phyloP scores from a whole-genome alignment of 1,284 basidiomycete genomes.

The Ceratobasidium sp. region DNA sequence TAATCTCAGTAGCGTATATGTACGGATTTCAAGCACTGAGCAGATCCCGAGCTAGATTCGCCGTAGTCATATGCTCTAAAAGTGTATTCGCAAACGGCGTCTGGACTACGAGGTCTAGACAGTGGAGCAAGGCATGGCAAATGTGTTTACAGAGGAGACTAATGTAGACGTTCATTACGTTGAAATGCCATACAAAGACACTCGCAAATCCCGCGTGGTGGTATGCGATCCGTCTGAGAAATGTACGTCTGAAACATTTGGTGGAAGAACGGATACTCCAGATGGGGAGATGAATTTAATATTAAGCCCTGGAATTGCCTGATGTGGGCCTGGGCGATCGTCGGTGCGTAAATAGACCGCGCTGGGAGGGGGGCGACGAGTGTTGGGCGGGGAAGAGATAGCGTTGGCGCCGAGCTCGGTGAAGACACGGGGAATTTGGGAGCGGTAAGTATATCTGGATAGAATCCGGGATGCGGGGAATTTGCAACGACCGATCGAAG shows the following conservation, averaged over 20 bases:
- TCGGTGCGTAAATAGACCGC: neutral
- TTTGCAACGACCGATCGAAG: neutral
- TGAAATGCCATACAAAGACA: constrained; percentile 3
- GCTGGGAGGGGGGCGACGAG: neutral
- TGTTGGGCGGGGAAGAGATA: neutral
- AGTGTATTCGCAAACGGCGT: no score
- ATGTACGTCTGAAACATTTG: constrained; percentile 28
- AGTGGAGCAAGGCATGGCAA: neutral
- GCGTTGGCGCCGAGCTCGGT: no score
- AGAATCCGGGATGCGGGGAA: neutral
- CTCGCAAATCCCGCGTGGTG: neutral
- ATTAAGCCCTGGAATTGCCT: neutral
- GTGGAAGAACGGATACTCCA: constrained; percentile 26
- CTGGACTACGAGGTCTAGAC: neutral
- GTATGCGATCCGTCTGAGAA: constrained; percentile 31
- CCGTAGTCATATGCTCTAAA: neutral
- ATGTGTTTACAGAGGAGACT: neutral
- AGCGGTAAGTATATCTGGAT: neutral
- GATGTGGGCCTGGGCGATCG: neutral
- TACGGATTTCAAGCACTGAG: neutral
- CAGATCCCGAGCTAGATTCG: constrained; percentile 4
- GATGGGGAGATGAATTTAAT: constrained; percentile 10
- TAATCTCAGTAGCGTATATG: constrained; percentile 25
- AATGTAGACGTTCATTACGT: neutral
- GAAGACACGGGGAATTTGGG: neutral